Percentiles rank a stretch among this genome's conserved stretches.
phyloP scores from a whole-genome alignment of 2,329 filamentous ascomycete species.

The Sporothrix luriei region DNA sequence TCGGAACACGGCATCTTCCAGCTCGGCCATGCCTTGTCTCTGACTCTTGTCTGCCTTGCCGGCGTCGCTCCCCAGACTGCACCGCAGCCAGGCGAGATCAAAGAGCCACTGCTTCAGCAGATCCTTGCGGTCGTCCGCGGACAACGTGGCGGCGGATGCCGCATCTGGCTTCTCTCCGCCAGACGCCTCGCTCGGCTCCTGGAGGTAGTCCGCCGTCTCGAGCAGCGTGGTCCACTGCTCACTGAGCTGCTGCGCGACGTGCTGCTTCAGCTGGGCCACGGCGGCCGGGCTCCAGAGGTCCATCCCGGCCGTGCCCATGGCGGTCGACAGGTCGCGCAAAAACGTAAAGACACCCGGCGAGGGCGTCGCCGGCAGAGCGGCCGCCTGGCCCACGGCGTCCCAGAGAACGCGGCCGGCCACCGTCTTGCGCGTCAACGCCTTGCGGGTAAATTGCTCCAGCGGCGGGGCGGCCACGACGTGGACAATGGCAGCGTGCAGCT shows the following conservation, averaged over 20 bases:
- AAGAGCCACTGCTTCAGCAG: conserved; percentile 63
- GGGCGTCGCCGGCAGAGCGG: conserved; percentile 74
- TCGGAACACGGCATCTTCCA: conserved; percentile 52
- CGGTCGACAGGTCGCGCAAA: conserved; percentile 63
- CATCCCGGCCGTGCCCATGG: conserved; percentile 70
- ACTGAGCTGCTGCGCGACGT: conserved; percentile 56
- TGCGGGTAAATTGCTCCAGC: conserved; percentile 52
- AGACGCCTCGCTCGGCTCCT: background rate
- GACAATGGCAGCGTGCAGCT: conserved; percentile 66
- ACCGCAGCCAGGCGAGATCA: conserved; percentile 57
- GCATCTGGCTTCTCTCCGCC: conserved; percentile 24
- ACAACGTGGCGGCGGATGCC: conserved; percentile 5
- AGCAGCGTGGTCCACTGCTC: conserved; percentile 53
- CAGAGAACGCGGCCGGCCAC: conserved; percentile 70
- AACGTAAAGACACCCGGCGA: conserved; percentile 74
- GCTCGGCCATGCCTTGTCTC: conserved; percentile 42
- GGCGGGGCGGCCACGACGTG: conserved; percentile 54
- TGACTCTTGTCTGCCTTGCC: conserved; percentile 18
- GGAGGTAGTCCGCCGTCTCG: conserved; percentile 35
- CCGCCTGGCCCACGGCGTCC: conserved; percentile 83
- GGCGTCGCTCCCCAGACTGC: conserved; percentile 45
- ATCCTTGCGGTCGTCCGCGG: conserved; percentile 46
- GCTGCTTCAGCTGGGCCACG: conserved; percentile 63
- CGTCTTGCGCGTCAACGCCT: conserved; percentile 48
- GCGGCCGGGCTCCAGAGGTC: conserved; percentile 81